phyloP scores from a whole-genome alignment of 2,329 filamentous ascomycete genomes.

The Curvularia sp. region DNA sequence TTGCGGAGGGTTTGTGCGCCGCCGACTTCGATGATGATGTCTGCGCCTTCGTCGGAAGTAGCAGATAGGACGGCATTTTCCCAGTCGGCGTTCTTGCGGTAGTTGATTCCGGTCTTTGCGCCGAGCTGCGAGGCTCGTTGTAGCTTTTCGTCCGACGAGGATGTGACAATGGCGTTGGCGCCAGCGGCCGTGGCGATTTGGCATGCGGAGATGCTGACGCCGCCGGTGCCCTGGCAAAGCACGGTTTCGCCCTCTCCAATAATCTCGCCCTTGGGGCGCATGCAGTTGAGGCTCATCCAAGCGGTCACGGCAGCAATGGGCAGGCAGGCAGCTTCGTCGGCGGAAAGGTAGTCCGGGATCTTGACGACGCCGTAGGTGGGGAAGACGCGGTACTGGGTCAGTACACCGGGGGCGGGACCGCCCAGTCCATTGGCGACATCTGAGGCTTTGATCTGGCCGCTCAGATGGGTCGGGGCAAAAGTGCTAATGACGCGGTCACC shows the following conservation, averaged over 20 bases:
- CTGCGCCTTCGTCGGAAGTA: slow-evolving; percentile 52
- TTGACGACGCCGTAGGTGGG: slow-evolving; percentile 62
- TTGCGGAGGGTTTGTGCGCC: slow-evolving; percentile 58
- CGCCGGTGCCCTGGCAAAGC: slow-evolving; percentile 54
- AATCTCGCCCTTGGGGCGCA: slow-evolving; percentile 61
- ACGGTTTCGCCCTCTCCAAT: slow-evolving; percentile 52
- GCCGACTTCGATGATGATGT: slow-evolving; percentile 61
- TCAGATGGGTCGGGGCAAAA: slow-evolving; percentile 64
- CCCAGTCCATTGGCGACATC: slow-evolving; percentile 67
- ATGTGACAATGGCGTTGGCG: slow-evolving; percentile 63
- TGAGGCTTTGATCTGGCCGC: slow-evolving; percentile 64
- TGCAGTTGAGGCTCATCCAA: slow-evolving; percentile 70
- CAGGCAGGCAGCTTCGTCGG: slow-evolving; percentile 66
- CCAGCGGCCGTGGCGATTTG: slow-evolving; percentile 54
- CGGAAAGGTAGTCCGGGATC: slow-evolving; percentile 63
- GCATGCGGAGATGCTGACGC: slow-evolving; percentile 52
- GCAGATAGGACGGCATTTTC: slow-evolving; percentile 62
- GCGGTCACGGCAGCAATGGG: slow-evolving; percentile 69
- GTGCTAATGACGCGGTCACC: slow-evolving; percentile 73
- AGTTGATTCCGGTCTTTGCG: slow-evolving; percentile 67
- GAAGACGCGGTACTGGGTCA: slow-evolving; percentile 68
- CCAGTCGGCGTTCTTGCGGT: slow-evolving; percentile 65
- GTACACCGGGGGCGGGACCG: slow-evolving; percentile 63
- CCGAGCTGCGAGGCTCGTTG: slow-evolving; percentile 62
- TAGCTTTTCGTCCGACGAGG: slow-evolving; percentile 63